phyloP scores from a whole-genome alignment of 805 yeast genomes.

The Kodamaea kaohsiungensis region DNA sequence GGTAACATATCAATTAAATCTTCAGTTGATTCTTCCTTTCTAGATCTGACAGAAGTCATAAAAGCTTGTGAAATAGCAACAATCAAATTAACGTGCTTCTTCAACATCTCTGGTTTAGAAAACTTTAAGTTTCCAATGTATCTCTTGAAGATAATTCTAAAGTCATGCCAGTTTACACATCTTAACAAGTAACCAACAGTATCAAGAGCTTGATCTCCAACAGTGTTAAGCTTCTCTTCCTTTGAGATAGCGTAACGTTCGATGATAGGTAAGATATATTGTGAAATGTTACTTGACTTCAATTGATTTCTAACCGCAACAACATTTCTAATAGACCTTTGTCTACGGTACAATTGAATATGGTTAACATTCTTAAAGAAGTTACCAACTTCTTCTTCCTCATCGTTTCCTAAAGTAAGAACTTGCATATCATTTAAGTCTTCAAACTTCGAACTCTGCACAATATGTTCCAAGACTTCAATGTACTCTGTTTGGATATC shows the following conservation, averaged over 20 bases:
- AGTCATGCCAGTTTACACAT: constrained; percentile 76
- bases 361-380: constrained; percentile 77
- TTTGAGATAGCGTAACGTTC: constrained; percentile 72
- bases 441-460: constrained; percentile 44
- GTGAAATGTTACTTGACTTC: constrained; percentile 62
- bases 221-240: constrained; percentile 57
- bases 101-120: constrained; percentile 43
- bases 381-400: constrained; percentile 53
- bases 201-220: constrained; percentile 64
- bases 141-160: constrained; percentile 69
- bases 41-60: constrained; percentile 30
- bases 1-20: constrained; percentile 31
- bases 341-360: constrained; percentile 83
- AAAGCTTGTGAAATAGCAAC: constrained; percentile 57
- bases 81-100: constrained; percentile 59
- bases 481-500: constrained; percentile 73
- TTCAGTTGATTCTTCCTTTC: constrained; percentile 12
- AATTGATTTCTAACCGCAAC: constrained; percentile 49
- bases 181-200: constrained; percentile 61
- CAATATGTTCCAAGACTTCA: constrained; percentile 62
- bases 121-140: constrained; percentile 51
- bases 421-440: constrained; percentile 68
- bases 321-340: constrained; percentile 73
- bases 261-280: constrained; percentile 79
- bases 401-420: constrained; percentile 56